Base-by-base conservation (phyloP, 345 rosid species). In the Brassica incana region DNA sequence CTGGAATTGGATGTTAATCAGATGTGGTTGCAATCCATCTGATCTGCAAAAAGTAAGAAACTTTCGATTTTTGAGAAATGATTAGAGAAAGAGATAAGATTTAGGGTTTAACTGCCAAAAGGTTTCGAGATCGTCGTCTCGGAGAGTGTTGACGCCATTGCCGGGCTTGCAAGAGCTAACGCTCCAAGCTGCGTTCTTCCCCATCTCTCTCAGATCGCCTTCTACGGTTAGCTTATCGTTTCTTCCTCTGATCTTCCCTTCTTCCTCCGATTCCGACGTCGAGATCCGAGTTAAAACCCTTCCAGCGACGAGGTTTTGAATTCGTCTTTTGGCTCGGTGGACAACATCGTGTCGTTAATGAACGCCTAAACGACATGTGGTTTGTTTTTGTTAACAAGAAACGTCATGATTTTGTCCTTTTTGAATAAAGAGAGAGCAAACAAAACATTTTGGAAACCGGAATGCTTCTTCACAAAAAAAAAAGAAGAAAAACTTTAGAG, bases 151-250 rank as follows among this genome's bases (percentile, higher is more conserved):
- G 23, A 20, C 23, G 23, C 23, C 23, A 72, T 96, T 95, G 73
- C 97, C 95, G 3, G 93, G 88, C 84, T 95, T 93, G 84, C 97
- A 93, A 73, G 97, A 96, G 88, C 98, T 96, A 16, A 93, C 97
- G 54, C 94, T 92, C 99, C 99, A 95, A 67, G 93, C 92, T 25
- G 97, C 99, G 59, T 92, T 95, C 67, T 89, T 92, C 0, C 97
- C 91, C 91, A 92, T 86, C 79, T 95, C 99, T 82, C 97, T 77
- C 6, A 91, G 90, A 80, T 90, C 97, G 0, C 90, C 97, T 11
- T 92, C 95, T 1, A 91, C 84, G 0, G 66, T 77, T 35, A 92
- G 82, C 36, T 83, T 85, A 65, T 84, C 87, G 58, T 85, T 83
- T 36, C 97, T 93, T 72, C 96, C 93, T 5, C 80, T 86, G 10